These are phyloP conservation scores for Litchi chinensis DNA, from an alignment of 345 rosid species.

Conservation along the genomic window DNA sequence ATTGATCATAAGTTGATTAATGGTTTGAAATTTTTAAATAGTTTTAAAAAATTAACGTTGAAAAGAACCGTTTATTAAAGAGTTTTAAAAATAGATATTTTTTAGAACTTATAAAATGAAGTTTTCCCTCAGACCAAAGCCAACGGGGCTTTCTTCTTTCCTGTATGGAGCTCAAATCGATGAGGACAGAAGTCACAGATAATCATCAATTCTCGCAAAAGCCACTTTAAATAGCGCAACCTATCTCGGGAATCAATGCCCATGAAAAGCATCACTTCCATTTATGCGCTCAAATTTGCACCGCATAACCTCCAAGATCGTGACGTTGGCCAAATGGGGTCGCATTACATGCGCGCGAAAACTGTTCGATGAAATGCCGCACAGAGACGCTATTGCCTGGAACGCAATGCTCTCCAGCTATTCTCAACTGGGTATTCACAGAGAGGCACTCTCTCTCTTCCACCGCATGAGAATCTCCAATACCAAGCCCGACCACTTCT, in stretches of 20 bases:
- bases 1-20: too few relatives aligned
- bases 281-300: slow-evolving; percentile 37
- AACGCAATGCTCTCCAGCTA: slow-evolving; percentile 74
- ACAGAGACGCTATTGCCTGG: slow-evolving; percentile 64
- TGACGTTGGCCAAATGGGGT: slow-evolving; percentile 43
- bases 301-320: slow-evolving; percentile 54
- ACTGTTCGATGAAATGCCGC: slow-evolving; percentile 70
- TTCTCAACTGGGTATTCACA: slow-evolving; percentile 59
- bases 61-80: too few relatives aligned
- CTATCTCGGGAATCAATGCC: neutral
- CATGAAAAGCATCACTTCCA: neutral
- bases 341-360: slow-evolving; percentile 51
- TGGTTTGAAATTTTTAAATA: too few relatives aligned
- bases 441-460: slow-evolving; percentile 53
- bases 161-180: too few relatives aligned
- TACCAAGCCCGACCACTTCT: slow-evolving; percentile 54
- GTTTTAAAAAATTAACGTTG: too few relatives aligned
- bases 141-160: too few relatives aligned
- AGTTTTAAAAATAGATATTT: too few relatives aligned
- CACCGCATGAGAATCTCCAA: slow-evolving; percentile 42
- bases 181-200: too few relatives aligned
- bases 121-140: too few relatives aligned
- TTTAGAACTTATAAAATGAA: too few relatives aligned
- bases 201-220: too few relatives aligned
- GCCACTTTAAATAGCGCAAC: too few relatives aligned